Conservation (phyloP, 257 asterid species). For the Petunia secreta region DNA sequence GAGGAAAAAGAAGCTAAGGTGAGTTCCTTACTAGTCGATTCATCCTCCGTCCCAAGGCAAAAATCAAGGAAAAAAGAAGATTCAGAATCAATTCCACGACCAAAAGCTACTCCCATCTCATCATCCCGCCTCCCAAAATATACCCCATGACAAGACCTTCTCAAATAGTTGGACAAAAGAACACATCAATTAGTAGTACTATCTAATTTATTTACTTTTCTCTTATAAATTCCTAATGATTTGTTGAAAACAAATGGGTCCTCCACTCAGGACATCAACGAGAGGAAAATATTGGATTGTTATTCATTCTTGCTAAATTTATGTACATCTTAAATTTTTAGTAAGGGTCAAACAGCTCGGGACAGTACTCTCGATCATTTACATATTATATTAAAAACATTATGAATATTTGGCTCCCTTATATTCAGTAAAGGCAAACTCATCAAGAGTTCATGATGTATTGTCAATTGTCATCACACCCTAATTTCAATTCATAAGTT, state of each 20-base stretch:
- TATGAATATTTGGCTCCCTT: not conserved
- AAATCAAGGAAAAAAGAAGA: constrained; percentile 26
- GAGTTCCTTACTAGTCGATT: not conserved
- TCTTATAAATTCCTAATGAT: not conserved
- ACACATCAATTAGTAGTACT: not conserved
- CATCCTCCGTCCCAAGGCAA: not conserved
- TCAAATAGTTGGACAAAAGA: not conserved
- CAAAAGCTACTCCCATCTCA: not conserved
- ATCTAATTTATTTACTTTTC: too few species aligned
- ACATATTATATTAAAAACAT: not conserved
- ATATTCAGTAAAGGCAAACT: not conserved
- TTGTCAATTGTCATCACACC: not conserved
- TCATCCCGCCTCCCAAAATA: constrained; percentile 18
- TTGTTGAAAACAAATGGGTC: constrained; percentile 5
- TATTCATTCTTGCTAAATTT: not conserved
- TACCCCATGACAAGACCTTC: constrained; percentile 20
- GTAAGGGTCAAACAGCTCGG: not conserved
- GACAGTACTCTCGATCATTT: not conserved
- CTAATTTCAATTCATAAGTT: not conserved
- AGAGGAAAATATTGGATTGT: not conserved
- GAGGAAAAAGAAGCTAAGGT: not conserved
- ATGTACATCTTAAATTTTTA: too few species aligned
- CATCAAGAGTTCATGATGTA: not conserved
- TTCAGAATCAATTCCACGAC: constrained; percentile 19
- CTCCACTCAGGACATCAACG: not conserved